Evolutionary conservation across 2,329 filamentous ascomycete genomes (phyloP), one percentile per base, ranked within the genome.

Genomic region (Colletotrichum cordylinicola): DNA sequence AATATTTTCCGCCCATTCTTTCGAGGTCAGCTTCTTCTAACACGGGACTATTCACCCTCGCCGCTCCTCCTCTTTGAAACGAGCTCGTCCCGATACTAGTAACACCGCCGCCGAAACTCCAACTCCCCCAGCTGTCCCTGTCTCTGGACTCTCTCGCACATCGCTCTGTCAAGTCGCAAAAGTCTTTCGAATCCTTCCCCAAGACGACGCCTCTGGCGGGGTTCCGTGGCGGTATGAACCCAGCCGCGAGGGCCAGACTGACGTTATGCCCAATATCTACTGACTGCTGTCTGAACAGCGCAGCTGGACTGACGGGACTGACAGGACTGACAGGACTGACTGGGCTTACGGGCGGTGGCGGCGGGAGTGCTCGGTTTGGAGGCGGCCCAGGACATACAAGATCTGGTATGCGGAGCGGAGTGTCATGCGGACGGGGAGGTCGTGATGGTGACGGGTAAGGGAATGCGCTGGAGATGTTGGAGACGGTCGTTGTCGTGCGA

Each of bases 301-400:
- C 39, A 21, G 31, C 7, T 0, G 39, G 55, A 2, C 29, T 66
- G 1, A 58, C n/a, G 27, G 76, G 74, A 52, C n/a, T 52, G 1
- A 52, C 1, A 6, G 43, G 43, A 9, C 62, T 66, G 16, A 27
- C n/a, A 6, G 43, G 43, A 9, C 62, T 66, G 16, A 27, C n/a
- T 33, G 76, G 74, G 15, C 43, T 74, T 9, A 70, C 55, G 8
- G 79, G 83, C 8, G 82, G 81, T 1, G 79, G 81, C 2, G 79
- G 78, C 0, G 87, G 87, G 4, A 90, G 83, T 4, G 86, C 86
- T n/a, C 84, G 82, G 7, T 77, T 86, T 0, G 88, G 88, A 1
- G 88, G 87, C 1, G 89, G 87, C 0, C 87, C 86, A 24, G 85
- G 27, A 79, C 82, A 4, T 82, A 81, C 79, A 2, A 82, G 78